A percentile compares a stretch with the other conserved stretches of the same genome.
Conservation (phyloP, 768 basidiomycete genomes). For the Boletellus ananas region DNA sequence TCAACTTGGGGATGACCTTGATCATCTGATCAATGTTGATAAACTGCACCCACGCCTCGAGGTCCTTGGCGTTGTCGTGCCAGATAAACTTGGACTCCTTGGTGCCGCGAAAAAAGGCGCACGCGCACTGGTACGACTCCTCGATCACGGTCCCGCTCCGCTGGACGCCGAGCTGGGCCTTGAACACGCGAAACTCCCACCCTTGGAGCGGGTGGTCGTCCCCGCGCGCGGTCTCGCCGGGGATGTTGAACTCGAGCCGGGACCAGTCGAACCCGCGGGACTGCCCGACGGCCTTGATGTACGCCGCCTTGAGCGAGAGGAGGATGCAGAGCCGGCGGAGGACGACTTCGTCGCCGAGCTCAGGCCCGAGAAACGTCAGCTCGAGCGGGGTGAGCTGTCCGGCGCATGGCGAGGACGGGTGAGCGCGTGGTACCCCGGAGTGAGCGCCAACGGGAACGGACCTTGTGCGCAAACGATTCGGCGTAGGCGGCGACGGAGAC, state of each 20-base stretch:
- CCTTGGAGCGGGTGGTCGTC: conserved; percentile 69
- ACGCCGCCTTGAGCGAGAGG: conserved; percentile 75
- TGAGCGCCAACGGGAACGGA: conserved; percentile 28
- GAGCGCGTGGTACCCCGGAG: neutral
- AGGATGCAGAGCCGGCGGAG: conserved; percentile 75
- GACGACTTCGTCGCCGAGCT: conserved; percentile 56
- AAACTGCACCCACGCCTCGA: conserved; percentile 82
- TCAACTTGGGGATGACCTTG: conserved; percentile 72
- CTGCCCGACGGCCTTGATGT: conserved; percentile 82
- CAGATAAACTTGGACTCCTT: conserved; percentile 66
- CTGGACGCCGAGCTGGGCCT: conserved; percentile 65
- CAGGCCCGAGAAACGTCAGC: conserved; percentile 47
- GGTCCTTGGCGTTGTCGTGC: conserved; percentile 60
- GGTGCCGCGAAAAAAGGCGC: conserved; percentile 71
- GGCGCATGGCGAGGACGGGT: neutral
- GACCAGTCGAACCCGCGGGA: conserved; percentile 77
- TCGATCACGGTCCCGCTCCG: conserved; percentile 49
- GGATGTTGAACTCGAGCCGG: conserved; percentile 77
- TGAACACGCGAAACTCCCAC: conserved; percentile 86
- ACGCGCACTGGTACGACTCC: conserved; percentile 73
- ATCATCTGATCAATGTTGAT: conserved; percentile 79
- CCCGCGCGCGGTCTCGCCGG: conserved; percentile 55
- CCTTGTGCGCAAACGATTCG: conserved; percentile 75
- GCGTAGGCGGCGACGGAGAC: conserved; percentile 59
- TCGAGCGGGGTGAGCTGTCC: conserved; percentile 49